phyloP scores from a whole-genome alignment of 495 filamentous ascomycete genomes.

The Rhypophila decipiens region DNA sequence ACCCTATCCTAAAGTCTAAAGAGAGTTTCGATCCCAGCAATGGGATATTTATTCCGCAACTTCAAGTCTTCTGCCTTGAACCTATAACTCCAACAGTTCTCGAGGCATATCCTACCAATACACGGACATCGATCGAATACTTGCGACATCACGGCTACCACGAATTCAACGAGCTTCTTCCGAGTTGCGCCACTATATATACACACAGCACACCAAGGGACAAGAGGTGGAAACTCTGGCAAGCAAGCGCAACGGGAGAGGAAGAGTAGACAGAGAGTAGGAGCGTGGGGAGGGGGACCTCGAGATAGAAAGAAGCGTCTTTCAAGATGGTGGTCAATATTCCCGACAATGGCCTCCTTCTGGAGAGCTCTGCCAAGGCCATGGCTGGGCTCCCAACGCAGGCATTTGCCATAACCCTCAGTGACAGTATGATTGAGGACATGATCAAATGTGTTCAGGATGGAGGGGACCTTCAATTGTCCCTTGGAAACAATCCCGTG shows the following conservation, averaged over 20 bases:
- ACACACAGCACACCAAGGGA: background rate
- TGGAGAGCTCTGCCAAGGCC: constrained; percentile 35
- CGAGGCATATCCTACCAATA: no score
- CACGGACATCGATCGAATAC: no score
- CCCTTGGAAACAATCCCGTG: constrained; percentile 51
- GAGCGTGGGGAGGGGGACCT: constrained; percentile 11
- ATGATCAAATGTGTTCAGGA: constrained; percentile 61
- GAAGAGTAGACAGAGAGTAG: background rate
- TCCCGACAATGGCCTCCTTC: constrained; percentile 36
- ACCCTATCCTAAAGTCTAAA: no score
- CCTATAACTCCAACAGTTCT: no score
- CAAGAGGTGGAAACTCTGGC: background rate
- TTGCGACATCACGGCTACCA: no score
- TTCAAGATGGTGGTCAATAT: constrained; percentile 33
- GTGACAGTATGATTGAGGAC: constrained; percentile 60
- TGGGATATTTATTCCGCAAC: no score
- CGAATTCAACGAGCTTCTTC: no score
- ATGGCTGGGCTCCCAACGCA: constrained; percentile 33
- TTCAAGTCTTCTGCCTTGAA: no score
- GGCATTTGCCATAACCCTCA: constrained; percentile 59
- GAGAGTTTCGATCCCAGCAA: no score
- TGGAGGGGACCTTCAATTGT: constrained; percentile 54
- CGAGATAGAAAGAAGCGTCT: constrained; percentile 1
- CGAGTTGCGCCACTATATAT: no score
- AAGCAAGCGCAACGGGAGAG: background rate